Conservation (phyloP, 2,329 filamentous ascomycete species). For the Ilyonectria sp. region DNA sequence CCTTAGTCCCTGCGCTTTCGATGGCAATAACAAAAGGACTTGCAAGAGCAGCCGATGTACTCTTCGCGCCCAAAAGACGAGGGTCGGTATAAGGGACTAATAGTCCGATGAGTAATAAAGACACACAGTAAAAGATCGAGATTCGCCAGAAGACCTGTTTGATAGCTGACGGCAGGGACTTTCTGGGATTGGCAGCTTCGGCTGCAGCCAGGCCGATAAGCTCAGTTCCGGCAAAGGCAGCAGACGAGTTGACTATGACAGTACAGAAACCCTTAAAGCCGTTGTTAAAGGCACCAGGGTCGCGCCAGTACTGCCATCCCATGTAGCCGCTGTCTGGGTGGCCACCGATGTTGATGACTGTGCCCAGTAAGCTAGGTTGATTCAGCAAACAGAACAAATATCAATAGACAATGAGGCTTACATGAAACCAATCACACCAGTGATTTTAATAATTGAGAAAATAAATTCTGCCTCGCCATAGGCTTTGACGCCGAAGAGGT, state of each 20-base stretch:
- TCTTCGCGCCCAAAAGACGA: constrained; percentile 71
- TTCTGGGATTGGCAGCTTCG: constrained; percentile 60
- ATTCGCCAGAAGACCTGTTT: constrained; percentile 98
- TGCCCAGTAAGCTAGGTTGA: constrained; percentile 78
- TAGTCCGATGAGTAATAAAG: constrained; percentile 85
- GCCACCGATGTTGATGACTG: constrained; percentile 87
- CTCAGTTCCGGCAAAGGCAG: constrained; percentile 82
- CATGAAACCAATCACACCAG: constrained; percentile 91
- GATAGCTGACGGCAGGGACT: constrained; percentile 86
- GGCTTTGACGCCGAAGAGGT: background rate
- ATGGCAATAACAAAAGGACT: constrained; percentile 96
- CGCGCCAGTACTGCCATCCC: constrained; percentile 81
- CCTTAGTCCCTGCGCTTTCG: constrained; percentile 82
- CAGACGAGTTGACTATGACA: constrained; percentile 82
- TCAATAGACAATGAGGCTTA: constrained; percentile 51
- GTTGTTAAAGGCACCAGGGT: constrained; percentile 85
- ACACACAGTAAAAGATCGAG: constrained; percentile 88
- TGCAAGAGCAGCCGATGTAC: constrained; percentile 75
- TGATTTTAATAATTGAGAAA: constrained; percentile 88
- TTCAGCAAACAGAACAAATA: constrained; percentile 50
- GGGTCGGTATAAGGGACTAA: constrained; percentile 81
- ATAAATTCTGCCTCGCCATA: constrained; percentile 70
- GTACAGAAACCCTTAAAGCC: constrained; percentile 86
- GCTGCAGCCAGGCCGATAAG: constrained; percentile 83
- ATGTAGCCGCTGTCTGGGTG: constrained; percentile 82